Conservation (phyloP, 805 yeast genomes). For the Tetrapisispora arboricola region DNA sequence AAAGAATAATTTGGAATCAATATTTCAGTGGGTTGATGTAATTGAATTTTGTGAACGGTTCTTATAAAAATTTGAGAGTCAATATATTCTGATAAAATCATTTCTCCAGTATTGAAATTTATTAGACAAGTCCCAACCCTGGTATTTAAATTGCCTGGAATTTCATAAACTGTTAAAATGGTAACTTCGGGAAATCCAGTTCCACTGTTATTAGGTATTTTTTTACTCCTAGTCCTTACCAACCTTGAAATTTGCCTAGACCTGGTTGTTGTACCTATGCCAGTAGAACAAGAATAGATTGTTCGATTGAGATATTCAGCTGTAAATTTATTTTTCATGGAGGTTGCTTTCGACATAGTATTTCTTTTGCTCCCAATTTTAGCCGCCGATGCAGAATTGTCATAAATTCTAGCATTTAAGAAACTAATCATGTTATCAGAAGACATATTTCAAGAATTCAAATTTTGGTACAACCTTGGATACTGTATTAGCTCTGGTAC, state of each 20-base stretch:
- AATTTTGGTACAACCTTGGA: not conserved
- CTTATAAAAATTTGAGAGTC: conserved; percentile 40
- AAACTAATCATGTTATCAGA: conserved; percentile 11
- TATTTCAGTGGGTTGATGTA: conserved; percentile 30
- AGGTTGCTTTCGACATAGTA: not conserved
- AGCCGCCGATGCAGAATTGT: conserved; percentile 6
- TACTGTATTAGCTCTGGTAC: not conserved
- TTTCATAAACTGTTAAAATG: conserved; percentile 24
- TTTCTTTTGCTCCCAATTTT: not conserved
- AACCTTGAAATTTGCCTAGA: not conserved
- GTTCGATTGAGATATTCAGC: too few relatives aligned
- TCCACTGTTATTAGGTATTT: not conserved
- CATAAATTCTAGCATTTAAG: conserved; percentile 8
- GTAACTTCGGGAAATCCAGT: conserved; percentile 7
- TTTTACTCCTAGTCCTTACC: not conserved
- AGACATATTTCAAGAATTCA: conserved; percentile 4
- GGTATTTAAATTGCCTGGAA: conserved; percentile 17
- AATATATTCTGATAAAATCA: conserved; percentile 29
- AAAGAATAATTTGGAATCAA: conserved; percentile 27
- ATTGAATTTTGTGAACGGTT: conserved; percentile 33
- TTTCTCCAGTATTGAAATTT: conserved; percentile 30
- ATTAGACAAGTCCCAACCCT: conserved; percentile 34
- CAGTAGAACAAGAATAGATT: not conserved
- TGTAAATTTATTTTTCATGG: not conserved
- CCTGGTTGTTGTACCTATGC: not conserved